Conservation (phyloP, 2,329 filamentous ascomycete genomes). For the Colletotrichum musicola region DNA sequence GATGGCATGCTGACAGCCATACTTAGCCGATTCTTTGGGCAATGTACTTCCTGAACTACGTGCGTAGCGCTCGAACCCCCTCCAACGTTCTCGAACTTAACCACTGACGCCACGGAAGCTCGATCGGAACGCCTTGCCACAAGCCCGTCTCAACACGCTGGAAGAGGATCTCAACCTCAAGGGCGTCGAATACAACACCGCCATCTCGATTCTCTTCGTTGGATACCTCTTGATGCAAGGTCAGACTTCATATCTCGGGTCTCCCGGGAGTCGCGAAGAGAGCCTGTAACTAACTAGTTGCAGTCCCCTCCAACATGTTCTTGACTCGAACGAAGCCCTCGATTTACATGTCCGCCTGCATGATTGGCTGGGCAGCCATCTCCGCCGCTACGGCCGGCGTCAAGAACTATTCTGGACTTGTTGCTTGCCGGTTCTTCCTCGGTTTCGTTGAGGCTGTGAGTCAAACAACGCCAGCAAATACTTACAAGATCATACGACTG, state of each 20-base stretch:
- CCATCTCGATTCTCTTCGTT: constrained; percentile 43
- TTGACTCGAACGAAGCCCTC: constrained; percentile 55
- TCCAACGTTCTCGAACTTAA: background rate
- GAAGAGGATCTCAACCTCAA: constrained; percentile 41
- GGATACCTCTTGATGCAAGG: constrained; percentile 55
- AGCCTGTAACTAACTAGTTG: background rate
- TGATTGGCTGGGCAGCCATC: constrained; percentile 55
- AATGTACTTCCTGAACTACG: constrained; percentile 43
- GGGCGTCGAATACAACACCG: constrained; percentile 41
- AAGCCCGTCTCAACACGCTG: constrained; percentile 41
- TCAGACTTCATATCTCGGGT: constrained; percentile 26
- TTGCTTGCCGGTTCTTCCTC: constrained; percentile 27
- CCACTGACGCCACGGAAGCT: constrained; percentile 14
- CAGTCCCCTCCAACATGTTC: constrained; percentile 57
- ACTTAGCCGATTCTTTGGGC: constrained; percentile 41
- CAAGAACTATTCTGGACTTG: constrained; percentile 24
- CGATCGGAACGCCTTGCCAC: constrained; percentile 42
- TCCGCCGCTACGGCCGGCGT: constrained; percentile 41
- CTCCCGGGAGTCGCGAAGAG: background rate
- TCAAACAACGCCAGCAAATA: background rate
- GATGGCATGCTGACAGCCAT: constrained; percentile 1
- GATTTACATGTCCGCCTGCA: constrained; percentile 55
- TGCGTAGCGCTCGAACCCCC: background rate
- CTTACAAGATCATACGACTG: background rate
- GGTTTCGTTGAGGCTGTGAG: constrained; percentile 34